Evolutionary conservation across 108 stramenopile species (phyloP), one percentile per base, ranked within the genome.

Genomic region (Nitzschia sp.): DNA sequence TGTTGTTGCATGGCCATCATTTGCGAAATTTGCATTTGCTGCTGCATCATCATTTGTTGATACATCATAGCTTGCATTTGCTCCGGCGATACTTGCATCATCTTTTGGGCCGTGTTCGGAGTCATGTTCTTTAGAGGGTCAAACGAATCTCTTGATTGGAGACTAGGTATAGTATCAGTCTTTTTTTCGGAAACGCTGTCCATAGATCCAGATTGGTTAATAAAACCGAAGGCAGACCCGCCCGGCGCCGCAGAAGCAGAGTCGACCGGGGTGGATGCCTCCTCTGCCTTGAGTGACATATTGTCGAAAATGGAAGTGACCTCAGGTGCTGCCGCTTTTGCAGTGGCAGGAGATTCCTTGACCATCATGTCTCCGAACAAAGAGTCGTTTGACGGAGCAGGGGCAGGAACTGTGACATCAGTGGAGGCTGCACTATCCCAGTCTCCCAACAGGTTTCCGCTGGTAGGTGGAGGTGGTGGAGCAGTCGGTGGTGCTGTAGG

Each of bases 31-130:
- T 90, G 89, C 89, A 90, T 86, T 76, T 82, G 62, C 48, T 76
- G 80, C 58, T 85, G 83, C 53, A 76, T 71, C 82, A 88, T 79
- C 65, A 89, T 79, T 66, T 94, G 92, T 57, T 91, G 92, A 66
- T 87, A 87, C 2, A 72, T 68, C 78, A 89, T 79, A 27, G 88
- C 88, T 74, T 92, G 91, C 88, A 94, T 87, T 75, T 84, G 87
- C 27, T 83, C 81, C 2, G 78, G 72, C 17, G 76, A 79, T 33
- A 76, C 41, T 26, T 64, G 52, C 79, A 79, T 80, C 72, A 76
- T 77, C 53, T 71, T 68, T 50, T 61, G 41, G 19, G 45, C 60
- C 16, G 71, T 54, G 60, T 52, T 76, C 11, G 83, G 71, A 8
- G 65, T 64, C 33, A 74, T 47, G 33, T 53, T 68, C 19, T 68